Conservation (phyloP, 1,284 basidiomycete species). For the Inonotus obliquus region DNA sequence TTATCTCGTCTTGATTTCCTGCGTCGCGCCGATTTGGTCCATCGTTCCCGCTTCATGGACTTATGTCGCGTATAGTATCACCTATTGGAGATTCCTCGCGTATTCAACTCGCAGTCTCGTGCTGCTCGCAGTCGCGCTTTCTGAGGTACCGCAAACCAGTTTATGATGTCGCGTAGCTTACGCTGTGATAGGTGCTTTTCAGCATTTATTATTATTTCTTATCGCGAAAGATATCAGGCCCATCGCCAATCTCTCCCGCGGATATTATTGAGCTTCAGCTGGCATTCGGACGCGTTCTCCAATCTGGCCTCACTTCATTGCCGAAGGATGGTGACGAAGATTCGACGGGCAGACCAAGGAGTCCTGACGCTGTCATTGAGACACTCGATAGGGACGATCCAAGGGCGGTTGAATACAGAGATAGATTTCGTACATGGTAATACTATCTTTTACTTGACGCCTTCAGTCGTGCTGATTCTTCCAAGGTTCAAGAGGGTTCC, state of each 20-base stretch:
- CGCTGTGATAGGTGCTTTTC: slow-evolving; percentile 61
- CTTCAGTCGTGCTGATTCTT: neutral
- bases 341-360: slow-evolving; percentile 47
- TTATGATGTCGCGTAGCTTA: slow-evolving; percentile 7
- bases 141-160: slow-evolving; percentile 44
- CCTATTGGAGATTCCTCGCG: slow-evolving; percentile 39
- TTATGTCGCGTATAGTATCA: slow-evolving; percentile 55
- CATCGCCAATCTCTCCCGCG: slow-evolving; percentile 42
- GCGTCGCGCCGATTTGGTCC: slow-evolving; percentile 70
- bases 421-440: slow-evolving; percentile 59
- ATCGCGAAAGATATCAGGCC: slow-evolving; percentile 46
- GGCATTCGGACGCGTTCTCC: slow-evolving; percentile 56
- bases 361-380: slow-evolving; percentile 54
- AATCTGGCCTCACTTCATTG: slow-evolving; percentile 56
- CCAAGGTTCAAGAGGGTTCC: slow-evolving; percentile 67
- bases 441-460: slow-evolving; percentile 7
- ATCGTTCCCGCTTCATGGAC: slow-evolving; percentile 67
- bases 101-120: slow-evolving; percentile 35
- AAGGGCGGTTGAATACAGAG: slow-evolving; percentile 72
- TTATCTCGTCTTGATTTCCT: slow-evolving; percentile 51
- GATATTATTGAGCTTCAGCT: slow-evolving; percentile 52
- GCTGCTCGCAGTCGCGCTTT: slow-evolving; percentile 46
- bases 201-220: slow-evolving; percentile 66
- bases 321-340: slow-evolving; percentile 50
- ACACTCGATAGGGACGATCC: slow-evolving; percentile 60